These are phyloP conservation scores for Debaryomyces robertsiae DNA, from an alignment of 1,139 yeast genomes.

Conservation along the genomic window DNA sequence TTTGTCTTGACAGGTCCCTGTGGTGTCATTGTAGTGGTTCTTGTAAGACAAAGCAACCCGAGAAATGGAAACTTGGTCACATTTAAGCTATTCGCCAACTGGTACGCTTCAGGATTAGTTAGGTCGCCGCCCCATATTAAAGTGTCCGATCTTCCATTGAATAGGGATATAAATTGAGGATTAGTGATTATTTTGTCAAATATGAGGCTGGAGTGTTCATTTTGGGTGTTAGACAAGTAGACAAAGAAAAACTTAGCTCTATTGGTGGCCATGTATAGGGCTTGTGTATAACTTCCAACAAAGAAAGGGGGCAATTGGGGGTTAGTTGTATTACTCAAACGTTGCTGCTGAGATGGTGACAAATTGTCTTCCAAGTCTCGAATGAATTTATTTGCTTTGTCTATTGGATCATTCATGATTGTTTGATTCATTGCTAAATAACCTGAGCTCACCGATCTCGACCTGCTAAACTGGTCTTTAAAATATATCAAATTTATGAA, in stretches of 20 bases:
- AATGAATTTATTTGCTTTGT: slow-evolving; percentile 36
- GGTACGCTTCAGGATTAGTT: slow-evolving; percentile 78
- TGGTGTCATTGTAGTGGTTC: slow-evolving; percentile 58
- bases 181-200: slow-evolving; percentile 59
- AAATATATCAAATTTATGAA: slow-evolving; percentile 32
- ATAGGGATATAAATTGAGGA: slow-evolving; percentile 51
- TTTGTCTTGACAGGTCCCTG: slow-evolving; percentile 56
- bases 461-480: slow-evolving; percentile 19
- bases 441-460: slow-evolving; percentile 6
- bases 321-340: slow-evolving; percentile 8
- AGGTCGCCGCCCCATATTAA: slow-evolving; percentile 90
- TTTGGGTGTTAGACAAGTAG: slow-evolving; percentile 72
- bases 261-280: slow-evolving; percentile 65
- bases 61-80: slow-evolving; percentile 80
- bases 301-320: slow-evolving; percentile 49
- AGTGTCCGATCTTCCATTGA: slow-evolving; percentile 48
- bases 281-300: slow-evolving; percentile 78
- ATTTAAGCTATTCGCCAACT: slow-evolving; percentile 74
- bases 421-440: slow-evolving; percentile 5
- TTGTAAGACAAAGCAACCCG: slow-evolving; percentile 64
- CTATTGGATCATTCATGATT: slow-evolving; percentile 31
- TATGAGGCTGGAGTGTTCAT: slow-evolving; percentile 61
- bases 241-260: slow-evolving; percentile 72
- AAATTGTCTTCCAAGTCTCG: slow-evolving; percentile 40
- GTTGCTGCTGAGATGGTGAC: slow-evolving; percentile 23